Evolutionary conservation across 169 alveolate species (phyloP).

Genomic region (Hepatocystis sp.): DNA sequence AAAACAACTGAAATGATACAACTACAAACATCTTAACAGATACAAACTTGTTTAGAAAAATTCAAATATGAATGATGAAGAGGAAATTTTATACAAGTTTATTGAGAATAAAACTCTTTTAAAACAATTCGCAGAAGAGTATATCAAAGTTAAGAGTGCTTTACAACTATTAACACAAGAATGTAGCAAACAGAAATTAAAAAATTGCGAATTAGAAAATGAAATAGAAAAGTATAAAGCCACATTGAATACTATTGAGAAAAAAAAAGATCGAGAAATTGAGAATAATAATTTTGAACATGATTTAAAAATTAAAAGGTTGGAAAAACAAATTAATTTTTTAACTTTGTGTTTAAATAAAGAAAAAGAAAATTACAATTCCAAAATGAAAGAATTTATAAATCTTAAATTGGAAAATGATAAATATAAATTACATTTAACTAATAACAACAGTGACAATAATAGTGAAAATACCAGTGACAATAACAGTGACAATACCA

Average conservation of each 20-base stretch:
- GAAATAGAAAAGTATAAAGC: conserved; percentile 53
- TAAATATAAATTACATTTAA: conserved; percentile 28
- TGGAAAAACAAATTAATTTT: conserved; percentile 49
- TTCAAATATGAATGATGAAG: conserved; percentile 59
- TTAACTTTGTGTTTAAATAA: conserved; percentile 38
- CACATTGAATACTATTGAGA: conserved; percentile 19
- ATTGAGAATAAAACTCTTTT: conserved; percentile 57
- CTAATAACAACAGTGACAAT: background rate
- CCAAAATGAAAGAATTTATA: conserved; percentile 42
- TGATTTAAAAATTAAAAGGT: conserved; percentile 50
- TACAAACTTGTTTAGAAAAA: background rate
- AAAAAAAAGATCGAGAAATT: conserved; percentile 54
- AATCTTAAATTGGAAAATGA: conserved; percentile 37
- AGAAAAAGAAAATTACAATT: conserved; percentile 54
- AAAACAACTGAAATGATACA: background rate
- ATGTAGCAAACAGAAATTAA: conserved; percentile 18
- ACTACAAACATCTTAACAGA: background rate
- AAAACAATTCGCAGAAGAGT: conserved; percentile 34
- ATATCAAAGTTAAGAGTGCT: conserved; percentile 22
- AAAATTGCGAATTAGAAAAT: conserved; percentile 51
- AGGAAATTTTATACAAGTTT: conserved; percentile 38
- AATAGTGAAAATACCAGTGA: too few species aligned
- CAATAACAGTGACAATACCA: too few species aligned
- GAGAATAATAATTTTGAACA: conserved; percentile 54
- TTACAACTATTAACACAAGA: conserved; percentile 32